phyloP scores from a whole-genome alignment of 2,329 filamentous ascomycete genomes.

The Exophiala sp. region DNA sequence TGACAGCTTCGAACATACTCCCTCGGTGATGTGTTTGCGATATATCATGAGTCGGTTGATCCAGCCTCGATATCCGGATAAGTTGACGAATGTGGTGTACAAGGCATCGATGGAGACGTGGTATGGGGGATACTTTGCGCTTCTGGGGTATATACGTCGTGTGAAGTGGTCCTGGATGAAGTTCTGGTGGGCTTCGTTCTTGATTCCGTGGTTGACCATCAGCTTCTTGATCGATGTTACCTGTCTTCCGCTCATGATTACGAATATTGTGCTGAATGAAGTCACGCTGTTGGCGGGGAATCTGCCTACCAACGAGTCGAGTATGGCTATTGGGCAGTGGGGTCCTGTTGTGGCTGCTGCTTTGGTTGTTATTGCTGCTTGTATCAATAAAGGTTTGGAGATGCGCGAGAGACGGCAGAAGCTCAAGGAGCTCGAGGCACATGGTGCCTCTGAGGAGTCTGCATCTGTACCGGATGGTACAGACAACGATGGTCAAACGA shows the following conservation, averaged over 20 bases:
- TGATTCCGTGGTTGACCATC: constrained; percentile 27
- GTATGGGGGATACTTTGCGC: constrained; percentile 30
- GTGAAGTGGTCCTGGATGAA: constrained; percentile 12
- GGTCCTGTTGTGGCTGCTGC: constrained; percentile 25
- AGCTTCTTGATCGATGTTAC: constrained; percentile 28
- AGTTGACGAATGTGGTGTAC: constrained; percentile 27
- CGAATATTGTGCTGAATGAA: constrained; percentile 31
- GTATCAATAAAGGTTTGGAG: constrained; percentile 24
- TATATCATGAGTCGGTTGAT: constrained; percentile 27
- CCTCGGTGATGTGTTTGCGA: constrained; percentile 22
- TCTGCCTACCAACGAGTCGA: constrained; percentile 27
- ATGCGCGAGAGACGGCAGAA: constrained; percentile 15
- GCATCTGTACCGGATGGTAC: not conserved
- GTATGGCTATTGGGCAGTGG: constrained; percentile 31
- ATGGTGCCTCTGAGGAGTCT: not conserved
- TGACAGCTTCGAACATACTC: constrained; percentile 24
- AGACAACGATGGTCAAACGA: constrained; percentile 6
- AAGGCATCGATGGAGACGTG: constrained; percentile 26
- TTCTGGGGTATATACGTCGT: constrained; percentile 26
- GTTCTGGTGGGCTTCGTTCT: constrained; percentile 7
- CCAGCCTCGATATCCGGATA: constrained; percentile 14
- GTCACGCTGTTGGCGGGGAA: constrained; percentile 24
- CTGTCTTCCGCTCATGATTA: constrained; percentile 27
- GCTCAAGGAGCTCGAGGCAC: constrained; percentile 6
- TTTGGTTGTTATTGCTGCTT: constrained; percentile 29